Evolutionary conservation across 768 basidiomycete species (phyloP), one percentile per base, ranked within the genome.

Genomic region (Cyathus striatus): DNA sequence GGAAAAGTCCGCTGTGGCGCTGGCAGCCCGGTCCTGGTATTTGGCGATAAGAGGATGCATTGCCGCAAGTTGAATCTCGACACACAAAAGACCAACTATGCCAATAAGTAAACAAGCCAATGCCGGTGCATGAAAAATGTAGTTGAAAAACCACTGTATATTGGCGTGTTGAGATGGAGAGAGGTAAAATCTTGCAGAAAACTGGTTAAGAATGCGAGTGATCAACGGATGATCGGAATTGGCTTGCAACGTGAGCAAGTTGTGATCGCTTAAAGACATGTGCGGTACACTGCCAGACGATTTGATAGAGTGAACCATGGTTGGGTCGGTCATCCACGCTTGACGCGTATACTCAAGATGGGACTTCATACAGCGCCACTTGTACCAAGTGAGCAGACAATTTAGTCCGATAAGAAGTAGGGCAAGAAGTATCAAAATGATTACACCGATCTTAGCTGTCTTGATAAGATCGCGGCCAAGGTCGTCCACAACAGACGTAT

Each of bases 21-120:
- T 61, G 4, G 78, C 68, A 14, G 87, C 81, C 35, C 76, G 76
- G 30, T 70, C 68, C n/a, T 73, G 63, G 49, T 85, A 94, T 46
- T 81, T 79, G 23, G 69, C 64, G 43, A 81, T 80, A 23, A 98
- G 69, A 0, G 91, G 89, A 0, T 73, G 66, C 42, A 97, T 66
- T 4, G 87, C 90, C 33, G 83, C 59, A 33, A 99, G 73, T 62
- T 99, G 96, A 22, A 95, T 69, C 63, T 97, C 73, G 23, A 98
- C 82, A 23, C 83, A 83, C 36, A 98, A 61, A 10, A 98, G 63
- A 7, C 94, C 94, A 51, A 97, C 81, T 50, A 93, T 66, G n/a
- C 94, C 93, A 52, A 98, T 89, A 47, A 93, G 77, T 59, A 99
- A 82, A 57, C 93, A 89, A 0, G 90, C 86, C 35, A 95, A 75